Percentiles rank a stretch among this genome's conserved stretches.
Evolutionary conservation across 1,284 basidiomycete species (phyloP).

Genomic region (Serendipita sp.): DNA sequence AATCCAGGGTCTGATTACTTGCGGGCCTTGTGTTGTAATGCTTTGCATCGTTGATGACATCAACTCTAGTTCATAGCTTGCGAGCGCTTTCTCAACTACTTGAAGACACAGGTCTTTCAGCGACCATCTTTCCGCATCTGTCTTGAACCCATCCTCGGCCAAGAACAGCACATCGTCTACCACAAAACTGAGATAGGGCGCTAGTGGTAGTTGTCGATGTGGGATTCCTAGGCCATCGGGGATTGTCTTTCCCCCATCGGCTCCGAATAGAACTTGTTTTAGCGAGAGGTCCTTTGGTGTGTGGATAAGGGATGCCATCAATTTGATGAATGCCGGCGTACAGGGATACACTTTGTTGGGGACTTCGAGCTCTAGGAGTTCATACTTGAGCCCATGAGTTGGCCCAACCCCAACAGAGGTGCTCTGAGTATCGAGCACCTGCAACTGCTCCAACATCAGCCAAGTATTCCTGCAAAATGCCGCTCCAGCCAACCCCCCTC

Average conservation of each 20-base stretch:
- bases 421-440: conserved; percentile 52
- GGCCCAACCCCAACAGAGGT: conserved; percentile 5
- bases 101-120: conserved; percentile 74
- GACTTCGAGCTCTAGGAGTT: conserved; percentile 78
- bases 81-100: conserved; percentile 74
- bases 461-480: conserved; percentile 75
- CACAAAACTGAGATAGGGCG: conserved; percentile 70
- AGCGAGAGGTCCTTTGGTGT: conserved; percentile 53
- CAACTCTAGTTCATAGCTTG: conserved; percentile 65
- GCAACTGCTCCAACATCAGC: conserved; percentile 67
- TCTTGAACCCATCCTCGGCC: conserved; percentile 17
- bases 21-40: conserved; percentile 30
- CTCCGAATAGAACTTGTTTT: conserved; percentile 42
- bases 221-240: conserved; percentile 64
- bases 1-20: conserved; percentile 39
- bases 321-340: conserved; percentile 74
- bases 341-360: conserved; percentile 68
- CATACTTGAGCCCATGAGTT: conserved; percentile 53
- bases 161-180: conserved; percentile 72
- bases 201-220: conserved; percentile 61
- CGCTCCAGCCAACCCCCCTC: conserved; percentile 54
- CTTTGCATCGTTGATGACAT: conserved; percentile 40
- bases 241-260: conserved; percentile 54
- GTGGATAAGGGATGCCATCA: conserved; percentile 71
- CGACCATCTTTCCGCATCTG: conserved; percentile 64